A percentile compares a stretch with the other conserved stretches of the same genome.
Evolutionary conservation across 352 stramenopile species (phyloP).

Genomic region (Pythium pyrilobum): DNA sequence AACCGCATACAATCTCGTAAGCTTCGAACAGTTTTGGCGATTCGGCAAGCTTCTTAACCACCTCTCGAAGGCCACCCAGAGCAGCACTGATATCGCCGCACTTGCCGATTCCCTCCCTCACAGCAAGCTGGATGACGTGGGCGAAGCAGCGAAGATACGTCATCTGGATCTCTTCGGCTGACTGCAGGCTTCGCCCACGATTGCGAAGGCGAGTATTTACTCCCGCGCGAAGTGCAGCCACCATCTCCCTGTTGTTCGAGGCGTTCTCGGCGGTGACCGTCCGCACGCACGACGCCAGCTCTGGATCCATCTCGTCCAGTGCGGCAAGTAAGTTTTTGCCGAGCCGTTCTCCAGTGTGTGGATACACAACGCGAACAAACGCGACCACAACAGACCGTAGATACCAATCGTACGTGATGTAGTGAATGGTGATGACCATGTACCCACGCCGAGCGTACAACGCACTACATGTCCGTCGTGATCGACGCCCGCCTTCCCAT

Average conservation of each 20-base stretch:
- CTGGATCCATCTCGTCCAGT: background rate
- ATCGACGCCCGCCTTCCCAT: too few relatives aligned
- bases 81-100: background rate
- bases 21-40: background rate
- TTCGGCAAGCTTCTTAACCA: constrained; percentile 4
- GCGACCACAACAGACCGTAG: constrained; percentile 11
- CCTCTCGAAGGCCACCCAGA: background rate
- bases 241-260: background rate
- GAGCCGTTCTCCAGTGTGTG: background rate
- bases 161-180: too few relatives aligned
- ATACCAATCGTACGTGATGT: constrained; percentile 6
- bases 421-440: constrained; percentile 21
- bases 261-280: constrained; percentile 1
- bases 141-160: constrained; percentile 1
- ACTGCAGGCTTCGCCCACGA: too few relatives aligned
- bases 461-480: constrained; percentile 19
- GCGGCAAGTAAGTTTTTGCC: background rate
- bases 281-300: background rate
- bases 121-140: constrained; percentile 1
- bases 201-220: background rate
- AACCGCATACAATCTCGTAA: too few relatives aligned
- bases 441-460: constrained; percentile 12
- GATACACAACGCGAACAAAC: constrained; percentile 18
- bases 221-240: background rate
- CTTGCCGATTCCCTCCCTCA: background rate